Base-by-base conservation (phyloP, 352 stramenopile genomes). In the Thraustotheca clavata region DNA sequence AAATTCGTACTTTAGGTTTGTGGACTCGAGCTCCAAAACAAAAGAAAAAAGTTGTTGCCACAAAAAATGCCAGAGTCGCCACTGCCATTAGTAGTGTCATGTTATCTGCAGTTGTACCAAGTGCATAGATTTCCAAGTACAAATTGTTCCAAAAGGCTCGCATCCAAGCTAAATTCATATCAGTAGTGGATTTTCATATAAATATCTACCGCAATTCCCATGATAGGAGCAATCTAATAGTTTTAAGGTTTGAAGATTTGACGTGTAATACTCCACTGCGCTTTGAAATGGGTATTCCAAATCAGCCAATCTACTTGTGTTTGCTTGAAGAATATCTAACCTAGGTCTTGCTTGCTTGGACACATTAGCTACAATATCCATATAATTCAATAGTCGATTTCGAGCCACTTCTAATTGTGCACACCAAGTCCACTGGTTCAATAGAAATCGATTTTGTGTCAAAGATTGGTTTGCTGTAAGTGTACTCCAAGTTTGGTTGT, bases 201-300 rank as follows among this genome's bases (percentile, higher is more conserved):
- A 43, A 7, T 1, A 52, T 71, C 57, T 71, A 87, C 78, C 71
- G 65, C 79, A 89, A 62, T 87, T 86, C 22, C 59, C 70, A 39
- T 76, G 68, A 59, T 75, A 85, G 8, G 71, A 60, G 54, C 79
- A 91, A 62, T 91, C 79, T 18, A 65, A 57, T 24, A 87, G 76
- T 46, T 83, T 89, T 69, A 72, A 74, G 1, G 54, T 38, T 4
- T 77, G 78, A 6, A 89, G 73, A 2, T 66, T 66, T 26, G 80
- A 69, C 0, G 75, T 88, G 57, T 79, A 77, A 59, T 79, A 85
- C 63, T 89, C 76, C 31, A 88, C 71, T 0, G 73, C 52, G 1
- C 67, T 63, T 48, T 91, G 86, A 49, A 91, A 67, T 12, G 67
- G 52, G 29, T 85, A 87, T 60, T 89, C 79, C 0, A 77, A 76